Conservation (phyloP, 2,329 filamentous ascomycete genomes). For the Fusarium graminum region DNA sequence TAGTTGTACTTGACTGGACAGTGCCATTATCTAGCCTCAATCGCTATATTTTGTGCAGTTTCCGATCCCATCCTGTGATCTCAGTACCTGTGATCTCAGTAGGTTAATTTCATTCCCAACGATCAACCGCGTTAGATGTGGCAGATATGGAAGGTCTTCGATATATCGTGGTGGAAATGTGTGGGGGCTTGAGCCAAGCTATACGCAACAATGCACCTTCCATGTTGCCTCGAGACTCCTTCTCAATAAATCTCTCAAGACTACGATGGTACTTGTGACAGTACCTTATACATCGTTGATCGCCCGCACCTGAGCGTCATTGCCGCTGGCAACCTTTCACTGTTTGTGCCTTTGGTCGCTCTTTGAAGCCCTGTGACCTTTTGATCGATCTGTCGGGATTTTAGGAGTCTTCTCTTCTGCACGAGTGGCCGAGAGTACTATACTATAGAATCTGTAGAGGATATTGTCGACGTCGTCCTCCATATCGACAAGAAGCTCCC, state of each 20-base stretch:
- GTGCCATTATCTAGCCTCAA: too few species aligned
- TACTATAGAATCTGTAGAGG: slow-evolving; percentile 53
- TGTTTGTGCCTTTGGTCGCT: slow-evolving; percentile 51
- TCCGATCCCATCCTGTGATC: too few species aligned
- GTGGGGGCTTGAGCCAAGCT: background rate
- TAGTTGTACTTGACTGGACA: too few species aligned
- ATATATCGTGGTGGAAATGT: too few species aligned
- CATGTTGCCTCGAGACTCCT: slow-evolving; percentile 54
- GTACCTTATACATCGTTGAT: too few species aligned
- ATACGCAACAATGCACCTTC: slow-evolving; percentile 53
- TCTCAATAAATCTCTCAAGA: slow-evolving; percentile 52
- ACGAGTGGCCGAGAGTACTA: slow-evolving; percentile 49
- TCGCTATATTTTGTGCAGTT: too few species aligned
- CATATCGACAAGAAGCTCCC: slow-evolving; percentile 51
- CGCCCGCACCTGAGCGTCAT: slow-evolving; percentile 51
- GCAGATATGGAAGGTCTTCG: too few species aligned
- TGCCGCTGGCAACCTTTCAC: slow-evolving; percentile 51
- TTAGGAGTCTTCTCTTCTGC: slow-evolving; percentile 49
- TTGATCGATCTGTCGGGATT: slow-evolving; percentile 49
- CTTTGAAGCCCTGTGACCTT: slow-evolving; percentile 53
- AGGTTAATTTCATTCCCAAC: too few species aligned
- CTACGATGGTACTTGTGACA: slow-evolving; percentile 52
- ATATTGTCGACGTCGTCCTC: slow-evolving; percentile 52
- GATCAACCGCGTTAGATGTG: too few species aligned
- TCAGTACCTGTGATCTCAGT: too few species aligned